Conservation (phyloP, 495 filamentous ascomycete species). For the Tuber microsphaerosporum region DNA sequence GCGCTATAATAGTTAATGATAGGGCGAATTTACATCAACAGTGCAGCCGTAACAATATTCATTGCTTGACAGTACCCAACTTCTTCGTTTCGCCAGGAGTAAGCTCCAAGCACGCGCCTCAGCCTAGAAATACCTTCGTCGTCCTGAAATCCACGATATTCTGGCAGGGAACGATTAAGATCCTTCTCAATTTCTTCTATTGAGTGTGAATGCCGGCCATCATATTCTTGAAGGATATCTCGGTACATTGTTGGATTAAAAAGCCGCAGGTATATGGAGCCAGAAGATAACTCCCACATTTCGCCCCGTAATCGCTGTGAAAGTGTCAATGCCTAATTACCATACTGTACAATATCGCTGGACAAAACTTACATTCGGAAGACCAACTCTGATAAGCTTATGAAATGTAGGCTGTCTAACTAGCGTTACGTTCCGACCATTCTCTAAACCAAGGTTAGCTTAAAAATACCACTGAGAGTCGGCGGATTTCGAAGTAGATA, state of each 20-base stretch:
- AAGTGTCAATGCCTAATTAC: slow-evolving; percentile 10
- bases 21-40: slow-evolving; percentile 63
- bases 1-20: slow-evolving; percentile 2
- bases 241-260: slow-evolving; percentile 74
- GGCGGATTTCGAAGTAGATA: slow-evolving; percentile 14
- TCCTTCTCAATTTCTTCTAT: slow-evolving; percentile 99
- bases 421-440: slow-evolving; percentile 85
- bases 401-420: slow-evolving; percentile 95
- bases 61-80: slow-evolving; percentile 98
- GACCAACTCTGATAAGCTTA: slow-evolving; percentile 88
- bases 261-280: slow-evolving; percentile 77
- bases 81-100: slow-evolving; percentile 90
- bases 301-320: slow-evolving; percentile 69
- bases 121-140: slow-evolving; percentile 90
- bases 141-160: slow-evolving; percentile 95
- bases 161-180: slow-evolving; percentile 86
- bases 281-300: slow-evolving; percentile 90
- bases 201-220: slow-evolving; percentile 76
- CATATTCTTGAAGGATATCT: slow-evolving; percentile 74
- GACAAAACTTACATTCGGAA: slow-evolving; percentile 58
- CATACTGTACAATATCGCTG: neutral
- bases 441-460: slow-evolving; percentile 52
- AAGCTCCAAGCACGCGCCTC: slow-evolving; percentile 83
- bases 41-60: slow-evolving; percentile 95
- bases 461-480: slow-evolving; percentile 15